These are phyloP conservation scores for Phascolomyces articulosus DNA, from an alignment of 371 early-diverging fungal species.

Conservation along the genomic window DNA sequence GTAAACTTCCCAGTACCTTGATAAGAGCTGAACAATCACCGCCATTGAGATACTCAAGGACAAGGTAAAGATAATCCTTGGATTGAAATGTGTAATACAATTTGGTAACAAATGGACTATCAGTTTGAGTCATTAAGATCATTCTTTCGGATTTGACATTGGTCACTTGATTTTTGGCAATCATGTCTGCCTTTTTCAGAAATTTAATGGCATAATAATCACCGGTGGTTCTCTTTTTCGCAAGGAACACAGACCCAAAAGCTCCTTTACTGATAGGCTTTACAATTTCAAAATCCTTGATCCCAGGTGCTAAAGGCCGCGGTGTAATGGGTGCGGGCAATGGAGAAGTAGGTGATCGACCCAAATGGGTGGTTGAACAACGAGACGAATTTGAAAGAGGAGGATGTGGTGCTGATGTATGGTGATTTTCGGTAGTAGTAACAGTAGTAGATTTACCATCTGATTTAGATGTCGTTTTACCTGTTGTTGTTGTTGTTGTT, in stretches of 20 bases:
- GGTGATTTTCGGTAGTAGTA: too few relatives aligned
- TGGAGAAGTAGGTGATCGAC: slow-evolving; percentile 45
- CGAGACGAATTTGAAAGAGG: background rate
- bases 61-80: slow-evolving; percentile 89
- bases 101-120: slow-evolving; percentile 93
- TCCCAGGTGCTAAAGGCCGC: slow-evolving; percentile 67
- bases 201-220: slow-evolving; percentile 93
- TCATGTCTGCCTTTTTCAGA: slow-evolving; percentile 88
- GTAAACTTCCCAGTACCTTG: slow-evolving; percentile 83
- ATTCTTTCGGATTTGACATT: slow-evolving; percentile 89
- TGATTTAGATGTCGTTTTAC: background rate
- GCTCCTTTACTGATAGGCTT: slow-evolving; percentile 94
- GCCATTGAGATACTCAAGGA: slow-evolving; percentile 96
- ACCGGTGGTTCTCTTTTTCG: slow-evolving; percentile 84
- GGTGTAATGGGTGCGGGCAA: slow-evolving; percentile 39
- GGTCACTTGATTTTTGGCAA: slow-evolving; percentile 90
- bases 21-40: slow-evolving; percentile 95
- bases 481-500: background rate
- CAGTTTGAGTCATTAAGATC: slow-evolving; percentile 84
- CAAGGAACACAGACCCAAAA: slow-evolving; percentile 88
- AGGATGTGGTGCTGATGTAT: background rate
- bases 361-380: background rate
- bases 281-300: slow-evolving; percentile 91
- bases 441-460: too few relatives aligned
- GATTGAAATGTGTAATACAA: slow-evolving; percentile 94